A percentile compares a stretch with the other conserved stretches of the same genome.
phyloP scores from a whole-genome alignment of 148 eudicot species.

The Chenopodium formosanum region DNA sequence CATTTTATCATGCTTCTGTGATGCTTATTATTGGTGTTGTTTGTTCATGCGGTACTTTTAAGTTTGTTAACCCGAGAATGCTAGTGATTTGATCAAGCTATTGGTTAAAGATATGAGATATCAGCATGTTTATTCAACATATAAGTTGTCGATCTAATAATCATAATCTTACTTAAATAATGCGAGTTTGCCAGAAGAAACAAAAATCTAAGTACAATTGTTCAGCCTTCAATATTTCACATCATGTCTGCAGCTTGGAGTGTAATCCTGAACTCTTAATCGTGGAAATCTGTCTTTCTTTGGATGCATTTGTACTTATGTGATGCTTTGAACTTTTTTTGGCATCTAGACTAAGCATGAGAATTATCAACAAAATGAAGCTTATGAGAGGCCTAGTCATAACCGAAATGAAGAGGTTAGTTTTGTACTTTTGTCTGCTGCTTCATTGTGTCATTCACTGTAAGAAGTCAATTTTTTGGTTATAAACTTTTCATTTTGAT shows the following conservation, averaged over 20 bases:
- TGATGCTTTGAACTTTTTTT: constrained; percentile 4
- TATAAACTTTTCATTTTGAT: constrained; percentile 8
- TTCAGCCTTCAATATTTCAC: neutral
- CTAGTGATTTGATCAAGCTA: too few relatives aligned
- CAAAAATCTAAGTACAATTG: neutral
- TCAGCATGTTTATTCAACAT: neutral
- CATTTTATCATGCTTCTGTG: neutral
- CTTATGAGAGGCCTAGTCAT: constrained; percentile 22
- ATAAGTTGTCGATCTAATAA: neutral
- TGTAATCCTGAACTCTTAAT: neutral
- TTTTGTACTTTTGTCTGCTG: neutral
- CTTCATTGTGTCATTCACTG: neutral
- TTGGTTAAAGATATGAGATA: neutral
- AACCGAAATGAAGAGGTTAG: constrained; percentile 38
- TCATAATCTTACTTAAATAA: neutral
- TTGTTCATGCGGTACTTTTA: neutral
- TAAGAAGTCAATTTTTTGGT: neutral
- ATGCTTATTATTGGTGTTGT: neutral
- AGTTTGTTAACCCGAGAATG: too few relatives aligned
- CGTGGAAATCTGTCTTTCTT: too few relatives aligned
- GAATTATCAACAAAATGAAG: constrained; percentile 35
- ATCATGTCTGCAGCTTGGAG: neutral
- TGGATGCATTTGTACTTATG: neutral
- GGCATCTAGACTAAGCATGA: constrained; percentile 37
- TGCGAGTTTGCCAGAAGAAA: neutral